Evolutionary conservation across 768 basidiomycete genomes (phyloP).

Genomic region (Fistulinella prunicolor): DNA sequence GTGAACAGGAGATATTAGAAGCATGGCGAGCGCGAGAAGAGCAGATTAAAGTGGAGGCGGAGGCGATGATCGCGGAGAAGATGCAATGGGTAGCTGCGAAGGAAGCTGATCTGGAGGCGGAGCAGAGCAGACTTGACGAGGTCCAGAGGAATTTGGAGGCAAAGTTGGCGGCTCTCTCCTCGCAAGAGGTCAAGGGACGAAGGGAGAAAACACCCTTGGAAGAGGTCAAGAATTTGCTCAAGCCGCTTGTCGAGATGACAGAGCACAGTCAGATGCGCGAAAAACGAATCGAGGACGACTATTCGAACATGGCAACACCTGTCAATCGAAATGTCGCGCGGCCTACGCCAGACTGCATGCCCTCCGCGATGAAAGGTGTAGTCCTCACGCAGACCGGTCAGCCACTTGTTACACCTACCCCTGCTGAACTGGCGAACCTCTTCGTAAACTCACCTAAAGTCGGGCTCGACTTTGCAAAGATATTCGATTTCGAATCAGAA

Average conservation of each 20-base stretch:
- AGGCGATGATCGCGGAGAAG: conserved; percentile 35
- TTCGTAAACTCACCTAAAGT: conserved; percentile 70
- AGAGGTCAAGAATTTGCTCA: conserved; percentile 70
- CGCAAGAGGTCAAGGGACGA: conserved; percentile 36
- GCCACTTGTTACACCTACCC: conserved; percentile 66
- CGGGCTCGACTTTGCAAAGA: conserved; percentile 72
- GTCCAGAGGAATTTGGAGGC: conserved; percentile 50
- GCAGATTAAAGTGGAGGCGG: conserved; percentile 50
- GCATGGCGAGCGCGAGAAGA: conserved; percentile 56
- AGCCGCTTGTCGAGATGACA: conserved; percentile 43
- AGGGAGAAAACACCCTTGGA: conserved; percentile 63
- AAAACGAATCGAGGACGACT: conserved; percentile 10
- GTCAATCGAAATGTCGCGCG: conserved; percentile 37
- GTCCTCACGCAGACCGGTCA: conserved; percentile 79
- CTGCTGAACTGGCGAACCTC: conserved; percentile 60
- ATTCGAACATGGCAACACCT: conserved; percentile 48
- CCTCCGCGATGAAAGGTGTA: conserved; percentile 72
- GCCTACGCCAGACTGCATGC: conserved; percentile 25
- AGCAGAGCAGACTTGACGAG: conserved; percentile 48
- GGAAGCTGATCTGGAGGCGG: conserved; percentile 52
- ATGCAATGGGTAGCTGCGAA: conserved; percentile 47
- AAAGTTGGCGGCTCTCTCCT: conserved; percentile 44
- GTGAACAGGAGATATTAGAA: conserved; percentile 61
- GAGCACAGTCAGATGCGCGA: conserved; percentile 26
- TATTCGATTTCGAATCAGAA: conserved; percentile 59